phyloP scores from a whole-genome alignment of 495 filamentous ascomycete species.

The Penicillium cataractarum region DNA sequence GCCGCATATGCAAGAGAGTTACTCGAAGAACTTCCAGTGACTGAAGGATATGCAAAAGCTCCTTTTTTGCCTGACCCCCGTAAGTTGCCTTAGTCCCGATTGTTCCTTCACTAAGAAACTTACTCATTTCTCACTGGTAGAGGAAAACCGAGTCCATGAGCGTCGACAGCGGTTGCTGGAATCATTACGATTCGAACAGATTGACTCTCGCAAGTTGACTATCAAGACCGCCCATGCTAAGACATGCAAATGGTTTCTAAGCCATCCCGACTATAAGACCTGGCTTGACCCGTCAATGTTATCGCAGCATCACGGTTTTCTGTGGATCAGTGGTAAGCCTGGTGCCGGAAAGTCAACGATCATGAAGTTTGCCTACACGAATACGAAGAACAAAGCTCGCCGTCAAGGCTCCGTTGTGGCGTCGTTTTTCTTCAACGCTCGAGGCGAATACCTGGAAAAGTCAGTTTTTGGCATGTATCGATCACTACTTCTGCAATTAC shows the following conservation, averaged over 20 bases:
- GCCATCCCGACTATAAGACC: constrained; percentile 39
- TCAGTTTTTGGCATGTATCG: constrained; percentile 59
- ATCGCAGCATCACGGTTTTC: constrained; percentile 48
- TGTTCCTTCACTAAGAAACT: background rate
- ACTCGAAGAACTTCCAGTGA: constrained; percentile 26
- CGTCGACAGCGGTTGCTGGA: constrained; percentile 21
- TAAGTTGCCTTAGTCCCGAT: background rate
- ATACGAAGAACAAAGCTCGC: constrained; percentile 17
- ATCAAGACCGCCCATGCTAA: constrained; percentile 34
- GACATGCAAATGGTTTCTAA: constrained; percentile 56
- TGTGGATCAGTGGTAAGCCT: constrained; percentile 63
- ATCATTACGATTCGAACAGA: constrained; percentile 36
- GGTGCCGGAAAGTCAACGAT: constrained; percentile 59
- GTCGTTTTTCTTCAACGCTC: constrained; percentile 58
- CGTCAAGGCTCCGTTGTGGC: constrained; percentile 24
- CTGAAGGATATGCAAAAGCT: constrained; percentile 3
- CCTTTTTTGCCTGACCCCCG: background rate
- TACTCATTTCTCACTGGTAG: constrained; percentile 6
- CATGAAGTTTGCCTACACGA: constrained; percentile 48
- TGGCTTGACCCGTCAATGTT: constrained; percentile 50
- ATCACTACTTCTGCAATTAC: constrained; percentile 46
- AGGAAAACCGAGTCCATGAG: constrained; percentile 17
- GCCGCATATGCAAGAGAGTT: constrained; percentile 40
- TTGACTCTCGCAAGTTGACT: constrained; percentile 25
- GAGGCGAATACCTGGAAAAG: constrained; percentile 53